Conservation (phyloP, 805 yeast genomes). For the Myxozyma geophila region DNA sequence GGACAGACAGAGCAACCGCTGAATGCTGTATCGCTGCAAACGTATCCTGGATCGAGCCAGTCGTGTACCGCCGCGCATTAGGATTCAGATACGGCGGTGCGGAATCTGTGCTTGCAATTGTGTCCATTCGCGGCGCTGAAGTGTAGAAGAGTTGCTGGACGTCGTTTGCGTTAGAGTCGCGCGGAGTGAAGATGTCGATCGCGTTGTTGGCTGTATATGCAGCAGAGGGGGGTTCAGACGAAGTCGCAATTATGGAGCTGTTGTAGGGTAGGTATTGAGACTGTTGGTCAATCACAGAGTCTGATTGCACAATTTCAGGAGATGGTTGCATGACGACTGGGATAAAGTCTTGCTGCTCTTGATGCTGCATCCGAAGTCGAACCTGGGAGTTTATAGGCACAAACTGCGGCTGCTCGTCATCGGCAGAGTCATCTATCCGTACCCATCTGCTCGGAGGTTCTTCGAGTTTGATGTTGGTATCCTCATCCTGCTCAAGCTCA, state of each 20-base stretch:
- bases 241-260: not conserved
- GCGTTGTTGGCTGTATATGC: conserved; percentile 4
- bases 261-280: conserved; percentile 5
- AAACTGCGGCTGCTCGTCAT: not conserved
- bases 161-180: not conserved
- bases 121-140: not conserved
- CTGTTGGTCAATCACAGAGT: not conserved
- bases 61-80: conserved; percentile 12
- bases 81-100: conserved; percentile 7
- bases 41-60: conserved; percentile 13
- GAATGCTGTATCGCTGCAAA: not conserved
- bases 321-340: not conserved
- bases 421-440: not conserved
- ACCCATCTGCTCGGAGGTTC: not conserved
- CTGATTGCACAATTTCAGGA: not conserved
- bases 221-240: not conserved
- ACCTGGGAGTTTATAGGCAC: not conserved
- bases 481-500: not conserved
- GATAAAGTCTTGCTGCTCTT: not conserved
- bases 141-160: conserved; percentile 1
- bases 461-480: not conserved
- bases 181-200: conserved; percentile 4
- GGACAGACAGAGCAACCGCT: not conserved
- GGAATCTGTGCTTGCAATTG: not conserved
- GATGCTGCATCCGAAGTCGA: not conserved